Evolutionary conservation across 2,329 filamentous ascomycete species (phyloP).

Genomic region (Celoporthe dispersa): DNA sequence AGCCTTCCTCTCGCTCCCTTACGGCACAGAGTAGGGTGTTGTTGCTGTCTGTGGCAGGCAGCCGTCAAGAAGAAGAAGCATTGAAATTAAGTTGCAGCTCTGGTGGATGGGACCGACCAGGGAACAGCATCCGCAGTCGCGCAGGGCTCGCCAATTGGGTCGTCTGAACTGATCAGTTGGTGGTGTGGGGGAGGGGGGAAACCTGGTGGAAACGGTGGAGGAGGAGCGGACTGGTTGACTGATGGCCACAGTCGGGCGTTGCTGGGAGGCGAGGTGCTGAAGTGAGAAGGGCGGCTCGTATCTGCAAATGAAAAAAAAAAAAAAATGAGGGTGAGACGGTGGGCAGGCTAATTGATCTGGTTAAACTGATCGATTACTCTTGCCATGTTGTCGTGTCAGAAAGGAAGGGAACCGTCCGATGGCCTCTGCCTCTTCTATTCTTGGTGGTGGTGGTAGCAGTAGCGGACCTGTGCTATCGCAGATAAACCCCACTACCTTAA

Average conservation of each 20-base stretch:
- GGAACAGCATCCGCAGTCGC: neutral
- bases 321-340: neutral
- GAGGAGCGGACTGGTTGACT: neutral
- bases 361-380: neutral
- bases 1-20: too few relatives aligned
- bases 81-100: slow-evolving; percentile 9
- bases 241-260: neutral
- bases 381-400: neutral
- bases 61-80: neutral
- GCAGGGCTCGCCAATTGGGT: neutral
- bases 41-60: neutral
- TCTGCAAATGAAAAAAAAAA: neutral
- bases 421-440: neutral
- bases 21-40: too few relatives aligned
- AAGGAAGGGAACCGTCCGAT: neutral
- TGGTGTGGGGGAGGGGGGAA: slow-evolving; percentile 11
- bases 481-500: slow-evolving; percentile 3
- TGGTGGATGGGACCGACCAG: slow-evolving; percentile 4
- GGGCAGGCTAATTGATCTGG: neutral
- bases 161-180: neutral
- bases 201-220: neutral
- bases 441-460: neutral
- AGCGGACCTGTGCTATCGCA: neutral
- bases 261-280: neutral
- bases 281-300: neutral